phyloP scores from a whole-genome alignment of 495 filamentous ascomycete species.

The Sordaria brevicollis region DNA sequence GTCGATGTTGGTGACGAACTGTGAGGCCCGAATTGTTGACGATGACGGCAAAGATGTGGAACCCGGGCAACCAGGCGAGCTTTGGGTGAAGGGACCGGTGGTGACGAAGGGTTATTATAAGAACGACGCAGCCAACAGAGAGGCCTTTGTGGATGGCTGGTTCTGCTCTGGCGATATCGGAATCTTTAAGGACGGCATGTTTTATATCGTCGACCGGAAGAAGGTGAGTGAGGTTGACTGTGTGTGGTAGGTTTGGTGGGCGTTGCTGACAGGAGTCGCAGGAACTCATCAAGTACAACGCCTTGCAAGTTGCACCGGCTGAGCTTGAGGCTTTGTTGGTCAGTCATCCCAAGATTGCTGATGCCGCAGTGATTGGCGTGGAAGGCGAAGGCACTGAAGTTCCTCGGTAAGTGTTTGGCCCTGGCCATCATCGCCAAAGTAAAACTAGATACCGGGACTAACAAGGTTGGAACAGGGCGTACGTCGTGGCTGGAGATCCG shows the following conservation, averaged over 20 bases:
- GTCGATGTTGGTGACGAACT: constrained; percentile 41
- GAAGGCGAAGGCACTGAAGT: constrained; percentile 60
- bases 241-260: background rate
- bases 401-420: constrained; percentile 30
- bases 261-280: background rate
- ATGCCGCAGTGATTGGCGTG: constrained; percentile 71
- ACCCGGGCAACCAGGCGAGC: constrained; percentile 22
- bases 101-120: constrained; percentile 60
- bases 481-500: constrained; percentile 44
- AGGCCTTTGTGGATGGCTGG: constrained; percentile 49
- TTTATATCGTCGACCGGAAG: constrained; percentile 58
- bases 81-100: constrained; percentile 37
- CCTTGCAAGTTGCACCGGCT: constrained; percentile 68
- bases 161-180: constrained; percentile 67
- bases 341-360: constrained; percentile 56
- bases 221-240: constrained; percentile 32
- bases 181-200: constrained; percentile 36
- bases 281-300: constrained; percentile 40
- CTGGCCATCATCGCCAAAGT: background rate
- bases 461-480: constrained; percentile 40
- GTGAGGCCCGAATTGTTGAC: constrained; percentile 36
- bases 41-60: constrained; percentile 35
- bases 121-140: constrained; percentile 50
- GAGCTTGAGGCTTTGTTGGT: constrained; percentile 69
- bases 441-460: background rate